A percentile compares a stretch with the other conserved stretches of the same genome.
Conservation (phyloP, 2,329 filamentous ascomycete genomes). For the Colletotrichum sp. region DNA sequence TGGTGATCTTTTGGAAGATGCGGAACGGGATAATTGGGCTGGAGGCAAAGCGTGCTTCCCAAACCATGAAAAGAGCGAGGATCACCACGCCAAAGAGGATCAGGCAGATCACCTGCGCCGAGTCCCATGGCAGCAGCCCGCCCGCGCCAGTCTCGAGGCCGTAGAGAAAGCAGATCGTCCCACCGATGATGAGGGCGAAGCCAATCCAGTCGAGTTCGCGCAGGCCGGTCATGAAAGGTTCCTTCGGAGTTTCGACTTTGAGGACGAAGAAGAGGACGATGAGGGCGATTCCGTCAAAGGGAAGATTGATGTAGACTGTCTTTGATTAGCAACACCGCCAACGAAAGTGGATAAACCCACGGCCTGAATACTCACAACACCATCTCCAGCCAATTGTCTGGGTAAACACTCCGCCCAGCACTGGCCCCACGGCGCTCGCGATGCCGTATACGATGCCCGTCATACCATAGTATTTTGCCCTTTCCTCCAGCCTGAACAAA, state of each 20-base stretch:
- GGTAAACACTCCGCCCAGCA: slow-evolving; percentile 63
- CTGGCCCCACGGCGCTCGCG: slow-evolving; percentile 58
- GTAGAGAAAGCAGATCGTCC: slow-evolving; percentile 63
- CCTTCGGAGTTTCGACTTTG: slow-evolving; percentile 61
- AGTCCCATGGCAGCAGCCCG: slow-evolving; percentile 54
- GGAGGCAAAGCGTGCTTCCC: slow-evolving; percentile 57
- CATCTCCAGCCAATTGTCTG: slow-evolving; percentile 61
- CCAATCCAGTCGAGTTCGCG: slow-evolving; percentile 57
- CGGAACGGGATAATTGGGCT: slow-evolving; percentile 62
- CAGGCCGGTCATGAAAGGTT: slow-evolving; percentile 57
- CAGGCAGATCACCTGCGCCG: slow-evolving; percentile 55
- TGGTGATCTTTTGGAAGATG: slow-evolving; percentile 54
- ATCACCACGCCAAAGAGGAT: slow-evolving; percentile 53
- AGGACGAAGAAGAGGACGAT: slow-evolving; percentile 32
- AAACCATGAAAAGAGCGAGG: slow-evolving; percentile 49
- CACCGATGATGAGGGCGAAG: slow-evolving; percentile 58
- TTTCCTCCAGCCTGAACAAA: slow-evolving; percentile 36
- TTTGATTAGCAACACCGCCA: not conserved
- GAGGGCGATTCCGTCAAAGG: slow-evolving; percentile 46
- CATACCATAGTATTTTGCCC: slow-evolving; percentile 55
- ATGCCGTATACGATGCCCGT: slow-evolving; percentile 62
- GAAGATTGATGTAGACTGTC: slow-evolving; percentile 47
- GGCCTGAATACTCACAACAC: slow-evolving; percentile 45
- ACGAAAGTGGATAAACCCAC: too few species aligned
- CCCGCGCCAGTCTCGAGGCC: slow-evolving; percentile 65